Evolutionary conservation across 257 asterid genomes (phyloP).

Genomic region (Primulina tabacum): DNA sequence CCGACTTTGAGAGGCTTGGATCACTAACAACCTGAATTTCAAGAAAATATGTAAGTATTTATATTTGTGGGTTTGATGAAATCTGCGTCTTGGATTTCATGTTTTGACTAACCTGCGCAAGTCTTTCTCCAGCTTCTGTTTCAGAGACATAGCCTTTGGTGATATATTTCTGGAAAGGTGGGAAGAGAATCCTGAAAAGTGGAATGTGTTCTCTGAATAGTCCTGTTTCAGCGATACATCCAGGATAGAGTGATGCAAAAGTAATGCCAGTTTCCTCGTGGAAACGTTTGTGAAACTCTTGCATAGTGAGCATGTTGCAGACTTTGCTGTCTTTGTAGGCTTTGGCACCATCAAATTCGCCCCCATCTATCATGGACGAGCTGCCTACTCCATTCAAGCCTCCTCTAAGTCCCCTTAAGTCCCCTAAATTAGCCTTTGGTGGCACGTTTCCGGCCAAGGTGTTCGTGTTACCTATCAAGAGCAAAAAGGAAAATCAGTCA

Average conservation of each 20-base stretch:
- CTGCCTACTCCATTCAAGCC: slow-evolving; percentile 61
- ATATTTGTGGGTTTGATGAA: neutral
- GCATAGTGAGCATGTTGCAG: slow-evolving; percentile 96
- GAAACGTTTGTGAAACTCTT: slow-evolving; percentile 76
- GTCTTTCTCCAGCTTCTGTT: slow-evolving; percentile 82
- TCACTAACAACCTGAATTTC: slow-evolving; percentile 67
- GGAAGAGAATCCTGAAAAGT: slow-evolving; percentile 80
- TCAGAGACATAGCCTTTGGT: slow-evolving; percentile 93
- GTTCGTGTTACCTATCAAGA: slow-evolving; percentile 71
- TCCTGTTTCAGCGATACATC: slow-evolving; percentile 89
- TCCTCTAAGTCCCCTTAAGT: slow-evolving; percentile 79
- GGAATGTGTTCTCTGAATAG: slow-evolving; percentile 87
- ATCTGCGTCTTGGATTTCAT: neutral
- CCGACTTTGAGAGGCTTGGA: slow-evolving; percentile 82
- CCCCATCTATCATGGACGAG: slow-evolving; percentile 89
- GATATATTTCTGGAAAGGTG: slow-evolving; percentile 86
- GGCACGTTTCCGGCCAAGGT: slow-evolving; percentile 99
- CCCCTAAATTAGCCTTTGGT: slow-evolving; percentile 92
- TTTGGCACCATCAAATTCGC: slow-evolving; percentile 87
- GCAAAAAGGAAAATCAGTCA: slow-evolving; percentile 4
- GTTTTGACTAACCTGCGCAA: slow-evolving; percentile 66
- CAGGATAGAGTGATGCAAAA: slow-evolving; percentile 86
- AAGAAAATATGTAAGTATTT: neutral
- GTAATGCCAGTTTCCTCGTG: slow-evolving; percentile 71
- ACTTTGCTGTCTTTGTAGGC: slow-evolving; percentile 97